Conservation (phyloP, 331 rosid species). For the Malus hybrid region DNA sequence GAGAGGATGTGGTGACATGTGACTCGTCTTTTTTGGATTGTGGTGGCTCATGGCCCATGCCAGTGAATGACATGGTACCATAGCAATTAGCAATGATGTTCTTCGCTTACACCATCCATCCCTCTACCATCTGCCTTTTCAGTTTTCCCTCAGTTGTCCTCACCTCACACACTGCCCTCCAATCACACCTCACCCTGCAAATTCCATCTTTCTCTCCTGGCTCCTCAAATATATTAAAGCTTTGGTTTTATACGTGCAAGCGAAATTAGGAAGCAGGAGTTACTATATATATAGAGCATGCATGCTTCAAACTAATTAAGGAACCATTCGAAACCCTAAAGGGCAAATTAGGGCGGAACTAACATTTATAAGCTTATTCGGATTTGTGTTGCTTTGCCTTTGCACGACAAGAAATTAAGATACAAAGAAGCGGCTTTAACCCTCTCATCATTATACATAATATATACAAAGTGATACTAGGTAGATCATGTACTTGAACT, state of each 20-base stretch:
- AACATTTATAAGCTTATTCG: not conserved
- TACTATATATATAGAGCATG: too few relatives aligned
- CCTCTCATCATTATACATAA: not conserved
- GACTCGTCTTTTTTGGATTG: constrained; percentile 39
- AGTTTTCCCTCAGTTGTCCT: not conserved
- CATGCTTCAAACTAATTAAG: too few relatives aligned
- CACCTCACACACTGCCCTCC: not conserved
- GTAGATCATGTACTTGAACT: too few relatives aligned
- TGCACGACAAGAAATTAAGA: not conserved
- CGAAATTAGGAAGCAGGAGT: too few relatives aligned
- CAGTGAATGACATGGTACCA: constrained; percentile 55
- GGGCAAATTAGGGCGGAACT: not conserved
- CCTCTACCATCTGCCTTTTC: not conserved
- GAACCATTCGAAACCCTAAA: too few relatives aligned
- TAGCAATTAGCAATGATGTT: constrained; percentile 41
- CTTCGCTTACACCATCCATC: not conserved
- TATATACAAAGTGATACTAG: too few relatives aligned
- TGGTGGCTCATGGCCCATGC: constrained; percentile 49
- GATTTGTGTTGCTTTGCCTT: not conserved
- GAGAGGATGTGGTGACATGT: constrained; percentile 46
- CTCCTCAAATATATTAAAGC: not conserved
- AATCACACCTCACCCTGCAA: too few relatives aligned
- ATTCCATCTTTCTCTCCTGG: not conserved
- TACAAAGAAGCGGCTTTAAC: not conserved
- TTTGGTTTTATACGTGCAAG: too few relatives aligned